A percentile compares a stretch with the other conserved stretches of the same genome.
These are phyloP conservation scores for Blastobotrys apis DNA, from an alignment of 1,139 yeast genomes.

Conservation along the genomic window DNA sequence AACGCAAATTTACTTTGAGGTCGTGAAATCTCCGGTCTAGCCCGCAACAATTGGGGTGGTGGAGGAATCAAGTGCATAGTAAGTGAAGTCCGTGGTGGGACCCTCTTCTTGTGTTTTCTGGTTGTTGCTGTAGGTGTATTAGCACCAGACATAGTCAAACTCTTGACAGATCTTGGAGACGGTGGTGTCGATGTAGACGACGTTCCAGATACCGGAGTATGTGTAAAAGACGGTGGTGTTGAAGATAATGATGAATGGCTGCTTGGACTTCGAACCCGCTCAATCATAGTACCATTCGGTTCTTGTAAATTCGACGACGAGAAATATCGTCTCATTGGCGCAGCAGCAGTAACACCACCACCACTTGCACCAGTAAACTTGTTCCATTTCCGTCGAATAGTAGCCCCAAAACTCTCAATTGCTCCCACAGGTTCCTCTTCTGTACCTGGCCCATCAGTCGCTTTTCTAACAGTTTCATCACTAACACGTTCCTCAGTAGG, in stretches of 20 bases:
- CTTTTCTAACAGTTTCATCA: slow-evolving; percentile 16
- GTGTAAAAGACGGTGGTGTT: slow-evolving; percentile 17
- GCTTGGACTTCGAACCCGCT: neutral
- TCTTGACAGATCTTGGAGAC: slow-evolving; percentile 20
- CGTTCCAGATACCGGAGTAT: slow-evolving; percentile 20
- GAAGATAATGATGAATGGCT: slow-evolving; percentile 12
- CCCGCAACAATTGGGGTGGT: slow-evolving; percentile 30
- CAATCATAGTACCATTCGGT: neutral
- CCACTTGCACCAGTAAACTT: slow-evolving; percentile 8
- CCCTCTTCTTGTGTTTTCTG: neutral
- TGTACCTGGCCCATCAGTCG: neutral
- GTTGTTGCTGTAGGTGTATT: neutral
- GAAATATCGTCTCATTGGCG: neutral
- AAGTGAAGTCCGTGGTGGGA: slow-evolving; percentile 17
- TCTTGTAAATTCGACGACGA: neutral
- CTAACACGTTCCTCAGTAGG: slow-evolving; percentile 9
- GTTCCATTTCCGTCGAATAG: slow-evolving; percentile 19
- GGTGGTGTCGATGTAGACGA: slow-evolving; percentile 22
- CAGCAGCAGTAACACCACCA: neutral
- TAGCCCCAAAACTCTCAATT: no score
- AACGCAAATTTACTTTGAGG: slow-evolving; percentile 28
- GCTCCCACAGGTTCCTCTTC: neutral
- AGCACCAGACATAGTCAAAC: neutral
- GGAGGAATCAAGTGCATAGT: slow-evolving; percentile 32
- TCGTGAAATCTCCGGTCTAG: slow-evolving; percentile 29